Evolutionary conservation across 164 flowering plant genomes (phyloP).

Genomic region (Chloranthus sessilifolius): DNA sequence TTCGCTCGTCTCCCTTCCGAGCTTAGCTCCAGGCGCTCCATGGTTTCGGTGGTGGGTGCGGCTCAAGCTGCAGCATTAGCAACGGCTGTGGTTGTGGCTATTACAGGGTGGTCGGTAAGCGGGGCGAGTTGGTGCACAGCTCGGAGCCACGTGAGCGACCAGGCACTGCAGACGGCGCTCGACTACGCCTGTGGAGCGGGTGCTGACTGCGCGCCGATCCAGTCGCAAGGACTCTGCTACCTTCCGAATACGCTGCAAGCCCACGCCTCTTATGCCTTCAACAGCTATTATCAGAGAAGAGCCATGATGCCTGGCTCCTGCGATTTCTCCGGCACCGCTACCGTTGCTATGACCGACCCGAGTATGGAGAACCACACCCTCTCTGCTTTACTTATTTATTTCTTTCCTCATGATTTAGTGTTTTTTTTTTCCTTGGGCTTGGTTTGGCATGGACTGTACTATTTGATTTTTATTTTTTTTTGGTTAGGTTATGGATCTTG

Average conservation of each 20-base stretch:
- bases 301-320: slow-evolving; percentile 60
- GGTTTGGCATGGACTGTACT: background rate
- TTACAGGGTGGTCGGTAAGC: background rate
- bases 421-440: background rate
- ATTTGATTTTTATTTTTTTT: background rate
- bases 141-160: slow-evolving; percentile 47
- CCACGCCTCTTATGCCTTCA: slow-evolving; percentile 85
- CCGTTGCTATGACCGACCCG: slow-evolving; percentile 65
- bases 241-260: slow-evolving; percentile 70
- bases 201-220: slow-evolving; percentile 66
- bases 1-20: too few species aligned
- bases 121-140: slow-evolving; percentile 65
- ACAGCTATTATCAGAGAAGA: slow-evolving; percentile 64
- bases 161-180: slow-evolving; percentile 50
- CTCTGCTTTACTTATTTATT: background rate
- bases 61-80: too few species aligned
- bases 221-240: slow-evolving; percentile 53
- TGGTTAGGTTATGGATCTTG: slow-evolving; percentile 78
- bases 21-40: too few species aligned
- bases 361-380: slow-evolving; percentile 29
- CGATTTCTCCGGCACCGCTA: slow-evolving; percentile 65
- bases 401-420: too few species aligned
- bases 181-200: slow-evolving; percentile 78
- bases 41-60: too few species aligned
- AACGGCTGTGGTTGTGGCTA: background rate